Base-by-base conservation (phyloP, 345 rosid species). In the Citrus reticulata region DNA sequence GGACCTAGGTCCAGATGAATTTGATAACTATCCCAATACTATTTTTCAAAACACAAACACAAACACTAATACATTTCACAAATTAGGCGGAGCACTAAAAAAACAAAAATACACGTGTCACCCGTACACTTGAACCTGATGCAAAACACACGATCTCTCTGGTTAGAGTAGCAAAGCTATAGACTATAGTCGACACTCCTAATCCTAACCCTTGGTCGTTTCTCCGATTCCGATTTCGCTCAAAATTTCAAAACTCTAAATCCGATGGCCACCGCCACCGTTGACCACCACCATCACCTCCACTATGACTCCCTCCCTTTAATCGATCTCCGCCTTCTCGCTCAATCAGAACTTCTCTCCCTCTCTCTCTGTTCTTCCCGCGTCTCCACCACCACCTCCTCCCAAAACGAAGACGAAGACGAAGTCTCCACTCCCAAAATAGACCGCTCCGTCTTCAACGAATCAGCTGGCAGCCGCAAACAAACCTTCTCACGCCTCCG, bases 401-500 rank as follows among this genome's bases (percentile, higher is more conserved):
- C 65, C 32, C 77, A 76, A 49, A 88, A 79, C 73, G 74, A 86
- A 79, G 93, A 86, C 71, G 81, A 80, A 51, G 75, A 85, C 79
- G 94, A 85, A 59, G 81, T 89, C 58, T 70, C 86, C 57, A 90
- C 88, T 61, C 97, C 91, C 22, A 93, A 88, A 80, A 91, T 95
- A 76, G 99, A 95, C 77, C 94, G 93, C 51, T 88, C 97, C 79
- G 90, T 93, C 73, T 95, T 96, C 90, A 96, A 93, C 68, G 99
- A 95, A 76, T 95, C 98, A 70, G 97, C 99, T 72, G 98, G 98
- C 1, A 91, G 97, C 83, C 93, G 93, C 66, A 93, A 91, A 49
- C 99, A 96, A 77, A 96, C 99, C 69, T 95, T 90, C 88, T 93
- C 84, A 68, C 97, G 95, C 55, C 91, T 96, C 79, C 96, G 95